Evolutionary conservation across 495 filamentous ascomycete genomes (phyloP).

Genomic region (Thermothielavioides terrestris): DNA sequence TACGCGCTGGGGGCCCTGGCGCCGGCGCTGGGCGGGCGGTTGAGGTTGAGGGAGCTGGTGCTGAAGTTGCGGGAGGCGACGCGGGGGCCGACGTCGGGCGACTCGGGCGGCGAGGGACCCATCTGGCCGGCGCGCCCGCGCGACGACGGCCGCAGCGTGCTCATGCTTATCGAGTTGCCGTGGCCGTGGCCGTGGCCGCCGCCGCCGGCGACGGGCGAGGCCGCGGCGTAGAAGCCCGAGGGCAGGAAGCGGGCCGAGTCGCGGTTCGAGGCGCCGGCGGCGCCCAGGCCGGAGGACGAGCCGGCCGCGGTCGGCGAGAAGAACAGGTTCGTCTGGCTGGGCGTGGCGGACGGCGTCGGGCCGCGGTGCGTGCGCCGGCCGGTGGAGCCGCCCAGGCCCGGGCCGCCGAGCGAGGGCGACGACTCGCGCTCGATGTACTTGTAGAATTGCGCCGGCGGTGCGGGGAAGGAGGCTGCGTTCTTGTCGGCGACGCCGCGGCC

Average conservation of each 20-base stretch:
- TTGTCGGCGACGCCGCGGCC: slow-evolving; percentile 36
- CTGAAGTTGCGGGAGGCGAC: slow-evolving; percentile 38
- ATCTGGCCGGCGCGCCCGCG: slow-evolving; percentile 34
- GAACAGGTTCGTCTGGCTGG: slow-evolving; percentile 61
- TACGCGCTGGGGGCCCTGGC: slow-evolving; percentile 83
- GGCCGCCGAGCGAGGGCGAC: slow-evolving; percentile 50
- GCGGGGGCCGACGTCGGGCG: slow-evolving; percentile 42
- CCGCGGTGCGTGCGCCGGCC: slow-evolving; percentile 33
- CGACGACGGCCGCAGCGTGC: slow-evolving; percentile 46
- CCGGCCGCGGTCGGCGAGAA: slow-evolving; percentile 81
- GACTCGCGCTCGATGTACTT: slow-evolving; percentile 50
- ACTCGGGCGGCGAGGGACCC: slow-evolving; percentile 57
- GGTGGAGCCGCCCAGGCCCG: slow-evolving; percentile 25
- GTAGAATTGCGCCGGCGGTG: slow-evolving; percentile 46
- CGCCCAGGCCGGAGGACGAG: slow-evolving; percentile 28
- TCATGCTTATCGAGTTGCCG: slow-evolving; percentile 44
- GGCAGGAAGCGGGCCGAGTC: slow-evolving; percentile 64
- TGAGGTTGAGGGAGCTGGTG: slow-evolving; percentile 61
- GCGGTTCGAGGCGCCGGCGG: slow-evolving; percentile 49
- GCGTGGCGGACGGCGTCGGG: slow-evolving; percentile 36
- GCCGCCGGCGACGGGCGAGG: slow-evolving; percentile 27
- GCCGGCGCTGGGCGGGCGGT: slow-evolving; percentile 46
- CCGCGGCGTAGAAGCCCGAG: slow-evolving; percentile 82
- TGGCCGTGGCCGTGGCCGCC: slow-evolving; percentile 34
- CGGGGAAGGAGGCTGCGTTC: slow-evolving; percentile 35